Base-by-base conservation (phyloP, 495 filamentous ascomycete genomes). In the Usnea hakonensis region DNA sequence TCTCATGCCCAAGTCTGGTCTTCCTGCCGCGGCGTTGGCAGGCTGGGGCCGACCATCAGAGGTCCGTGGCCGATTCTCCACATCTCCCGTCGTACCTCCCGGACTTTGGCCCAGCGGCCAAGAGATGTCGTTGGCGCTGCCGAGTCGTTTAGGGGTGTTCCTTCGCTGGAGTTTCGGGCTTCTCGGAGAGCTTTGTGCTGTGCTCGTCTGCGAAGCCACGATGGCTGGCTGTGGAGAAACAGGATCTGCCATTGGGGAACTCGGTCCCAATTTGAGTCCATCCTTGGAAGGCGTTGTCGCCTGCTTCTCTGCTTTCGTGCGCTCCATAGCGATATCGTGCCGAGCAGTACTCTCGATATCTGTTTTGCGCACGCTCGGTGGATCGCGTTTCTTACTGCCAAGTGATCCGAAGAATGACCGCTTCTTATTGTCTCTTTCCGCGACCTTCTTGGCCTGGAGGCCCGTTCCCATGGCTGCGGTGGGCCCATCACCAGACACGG, bases 361-460 rank as follows among this genome's bases (percentile, higher is more conserved):
- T 6, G 71, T 55, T 62, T 73, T 74, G 60, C 61, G 69, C 33
- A 74, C 69, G 28, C 70, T 74, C 26, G 66, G 54, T 43, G 53
- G 23, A 36, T 76, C 62, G 5, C 74, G 69, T 53, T 73, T 70
- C 61, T 75, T 78, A 55, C 73, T 77, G 57, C 73, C 76, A 11
- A 83, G 67, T 0, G 77, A 74, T 21, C 73, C 68, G 36, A 82
- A 71, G 30, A 81, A 66, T 3, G 63, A 57, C 67, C 73, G 44
- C 70, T 68, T 63, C 72, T 77, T 58, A 74, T 75, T 58, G 65
- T 72, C 58, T 70, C 68, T 44, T 64, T 73, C 26, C 70, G 73
- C 59, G 70, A 72, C 58, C 70, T 75, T 63, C 66, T 74, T 52
- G 71, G 77, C 52, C 76, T 75, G 52, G 72, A 77, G 14, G 73